Conservation (phyloP, 108 stramenopile species). For the Aurantiochytrium sp. region DNA sequence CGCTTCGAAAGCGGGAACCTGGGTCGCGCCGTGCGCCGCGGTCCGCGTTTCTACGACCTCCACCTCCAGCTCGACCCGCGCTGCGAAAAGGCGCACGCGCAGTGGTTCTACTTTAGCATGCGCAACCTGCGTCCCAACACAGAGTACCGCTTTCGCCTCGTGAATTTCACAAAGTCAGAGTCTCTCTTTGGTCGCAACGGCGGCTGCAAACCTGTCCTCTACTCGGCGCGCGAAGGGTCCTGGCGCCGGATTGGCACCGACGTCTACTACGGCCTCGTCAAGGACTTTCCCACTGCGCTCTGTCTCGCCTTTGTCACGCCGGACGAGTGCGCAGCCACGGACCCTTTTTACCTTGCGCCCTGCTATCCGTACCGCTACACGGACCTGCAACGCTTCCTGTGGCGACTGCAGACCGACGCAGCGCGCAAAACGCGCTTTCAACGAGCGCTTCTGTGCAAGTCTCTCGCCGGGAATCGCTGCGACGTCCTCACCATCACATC, state of each 20-base stretch:
- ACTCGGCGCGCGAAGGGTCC: background rate
- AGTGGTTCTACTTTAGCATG: conserved; percentile 68
- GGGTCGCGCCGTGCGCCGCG: background rate
- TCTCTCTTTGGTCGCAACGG: conserved; percentile 40
- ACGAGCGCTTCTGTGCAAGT: conserved; percentile 43
- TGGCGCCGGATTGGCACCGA: conserved; percentile 46
- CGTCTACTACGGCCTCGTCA: conserved; percentile 40
- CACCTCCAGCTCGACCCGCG: conserved; percentile 30
- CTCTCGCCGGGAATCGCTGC: conserved; percentile 56
- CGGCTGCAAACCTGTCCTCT: background rate
- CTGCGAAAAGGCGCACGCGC: conserved; percentile 38
- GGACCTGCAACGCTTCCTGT: conserved; percentile 38
- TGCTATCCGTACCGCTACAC: conserved; percentile 60
- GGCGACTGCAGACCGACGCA: background rate
- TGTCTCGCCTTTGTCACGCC: background rate
- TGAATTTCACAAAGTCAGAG: conserved; percentile 50
- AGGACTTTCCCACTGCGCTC: background rate
- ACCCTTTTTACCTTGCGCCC: conserved; percentile 46
- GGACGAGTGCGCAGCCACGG: background rate
- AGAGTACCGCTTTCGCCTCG: conserved; percentile 50
- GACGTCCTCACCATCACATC: conserved; percentile 60
- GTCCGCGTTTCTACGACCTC: background rate
- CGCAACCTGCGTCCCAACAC: conserved; percentile 15
- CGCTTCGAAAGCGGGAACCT: conserved; percentile 62
- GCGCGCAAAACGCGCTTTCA: background rate